phyloP scores from a whole-genome alignment of 768 basidiomycete species.

The Auricularia cornea region DNA sequence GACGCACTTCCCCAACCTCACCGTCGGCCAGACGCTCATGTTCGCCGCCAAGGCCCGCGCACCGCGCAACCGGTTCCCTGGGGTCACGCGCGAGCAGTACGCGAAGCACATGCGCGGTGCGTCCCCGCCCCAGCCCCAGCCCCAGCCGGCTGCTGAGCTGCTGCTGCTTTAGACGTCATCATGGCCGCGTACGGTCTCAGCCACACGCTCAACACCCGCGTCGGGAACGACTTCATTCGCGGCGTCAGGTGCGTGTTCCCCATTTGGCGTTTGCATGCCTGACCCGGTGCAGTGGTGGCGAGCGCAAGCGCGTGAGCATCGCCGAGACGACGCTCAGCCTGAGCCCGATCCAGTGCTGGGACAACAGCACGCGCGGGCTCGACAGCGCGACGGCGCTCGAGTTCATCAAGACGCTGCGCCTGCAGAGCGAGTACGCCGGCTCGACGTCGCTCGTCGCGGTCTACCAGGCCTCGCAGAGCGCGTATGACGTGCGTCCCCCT shows the following conservation, averaged over 20 bases:
- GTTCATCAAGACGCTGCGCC: conserved; percentile 35
- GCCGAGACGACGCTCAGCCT: conserved; percentile 17
- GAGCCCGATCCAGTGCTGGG: conserved; percentile 13
- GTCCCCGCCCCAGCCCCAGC: not conserved
- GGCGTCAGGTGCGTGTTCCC: conserved; percentile 20
- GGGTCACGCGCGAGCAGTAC: conserved; percentile 26
- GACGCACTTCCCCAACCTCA: conserved; percentile 43
- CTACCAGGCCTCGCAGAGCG: conserved; percentile 34
- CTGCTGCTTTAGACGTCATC: conserved; percentile 33
- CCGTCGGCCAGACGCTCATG: conserved; percentile 37
- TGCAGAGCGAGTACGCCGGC: conserved; percentile 33
- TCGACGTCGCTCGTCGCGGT: conserved; percentile 36
- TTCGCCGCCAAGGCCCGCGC: conserved; percentile 48
- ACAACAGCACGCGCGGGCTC: conserved; percentile 21
- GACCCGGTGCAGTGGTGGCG: conserved; percentile 36
- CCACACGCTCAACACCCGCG: conserved; percentile 57
- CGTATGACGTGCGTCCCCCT: conserved; percentile 29
- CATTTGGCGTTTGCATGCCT: not conserved
- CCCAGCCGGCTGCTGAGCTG: not conserved
- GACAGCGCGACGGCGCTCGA: conserved; percentile 33
- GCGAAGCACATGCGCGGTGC: conserved; percentile 23
- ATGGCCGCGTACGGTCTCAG: conserved; percentile 67
- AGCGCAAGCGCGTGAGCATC: conserved; percentile 22
- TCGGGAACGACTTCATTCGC: conserved; percentile 68
- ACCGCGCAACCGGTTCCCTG: conserved; percentile 26